Evolutionary conservation across 2,329 filamentous ascomycete genomes (phyloP).

Genomic region (Apiospora sp.): DNA sequence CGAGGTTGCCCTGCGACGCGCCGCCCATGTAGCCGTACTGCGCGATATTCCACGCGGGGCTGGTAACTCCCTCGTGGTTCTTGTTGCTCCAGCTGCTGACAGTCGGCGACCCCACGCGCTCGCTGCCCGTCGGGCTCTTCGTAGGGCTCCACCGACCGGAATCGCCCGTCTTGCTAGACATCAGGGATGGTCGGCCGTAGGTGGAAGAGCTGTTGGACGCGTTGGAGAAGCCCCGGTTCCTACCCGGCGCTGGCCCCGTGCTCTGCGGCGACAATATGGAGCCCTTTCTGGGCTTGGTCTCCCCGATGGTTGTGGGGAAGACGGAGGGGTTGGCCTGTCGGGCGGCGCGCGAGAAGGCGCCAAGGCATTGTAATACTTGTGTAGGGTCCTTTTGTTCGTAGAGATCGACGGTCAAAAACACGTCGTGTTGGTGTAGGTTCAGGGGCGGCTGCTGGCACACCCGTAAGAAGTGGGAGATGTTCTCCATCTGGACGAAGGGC

Average conservation of each 20-base stretch:
- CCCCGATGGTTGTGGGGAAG: slow-evolving; percentile 79
- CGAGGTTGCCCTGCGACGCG: slow-evolving; percentile 93
- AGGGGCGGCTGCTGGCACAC: slow-evolving; percentile 87
- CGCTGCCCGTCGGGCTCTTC: slow-evolving; percentile 62
- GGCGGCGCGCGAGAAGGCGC: slow-evolving; percentile 89
- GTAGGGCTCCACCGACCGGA: slow-evolving; percentile 66
- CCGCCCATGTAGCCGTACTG: slow-evolving; percentile 99
- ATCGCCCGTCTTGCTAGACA: slow-evolving; percentile 61
- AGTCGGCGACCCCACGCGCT: slow-evolving; percentile 59
- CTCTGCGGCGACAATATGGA: slow-evolving; percentile 70
- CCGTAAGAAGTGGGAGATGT: slow-evolving; percentile 93
- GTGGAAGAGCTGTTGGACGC: slow-evolving; percentile 66
- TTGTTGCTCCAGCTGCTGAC: slow-evolving; percentile 92
- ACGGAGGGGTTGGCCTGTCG: slow-evolving; percentile 74
- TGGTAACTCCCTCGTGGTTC: slow-evolving; percentile 79
- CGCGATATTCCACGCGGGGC: slow-evolving; percentile 96
- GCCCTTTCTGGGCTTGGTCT: slow-evolving; percentile 66
- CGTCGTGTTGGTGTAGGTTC: slow-evolving; percentile 89
- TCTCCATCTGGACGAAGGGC: slow-evolving; percentile 99
- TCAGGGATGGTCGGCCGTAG: slow-evolving; percentile 49
- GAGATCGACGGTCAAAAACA: slow-evolving; percentile 95
- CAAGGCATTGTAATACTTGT: slow-evolving; percentile 91
- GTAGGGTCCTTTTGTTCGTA: slow-evolving; percentile 96
- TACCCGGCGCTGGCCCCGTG: slow-evolving; percentile 64
- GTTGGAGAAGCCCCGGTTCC: slow-evolving; percentile 58